A percentile compares a stretch with the other conserved stretches of the same genome.
Evolutionary conservation across 495 filamentous ascomycete species (phyloP).

Genomic region (Lasiosphaeriaceae sp.): DNA sequence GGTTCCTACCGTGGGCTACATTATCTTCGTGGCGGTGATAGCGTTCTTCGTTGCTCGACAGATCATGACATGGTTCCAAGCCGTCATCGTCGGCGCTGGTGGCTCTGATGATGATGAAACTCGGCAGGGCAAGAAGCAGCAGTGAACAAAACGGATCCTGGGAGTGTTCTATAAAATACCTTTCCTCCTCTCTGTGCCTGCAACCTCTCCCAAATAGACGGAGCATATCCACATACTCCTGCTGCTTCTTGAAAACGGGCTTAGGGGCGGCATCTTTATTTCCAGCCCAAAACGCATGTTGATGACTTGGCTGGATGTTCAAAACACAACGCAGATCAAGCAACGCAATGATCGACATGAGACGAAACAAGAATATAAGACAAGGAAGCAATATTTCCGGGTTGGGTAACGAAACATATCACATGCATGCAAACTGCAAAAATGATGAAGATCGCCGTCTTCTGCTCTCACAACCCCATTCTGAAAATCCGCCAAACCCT

Average conservation of each 20-base stretch:
- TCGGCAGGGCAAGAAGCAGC: background rate
- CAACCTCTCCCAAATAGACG: no score
- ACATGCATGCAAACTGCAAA: background rate
- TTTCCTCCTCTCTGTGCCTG: no score
- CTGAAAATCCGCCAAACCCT: no score
- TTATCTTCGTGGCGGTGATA: slow-evolving; percentile 50
- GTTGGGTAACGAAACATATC: no score
- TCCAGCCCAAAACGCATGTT: no score
- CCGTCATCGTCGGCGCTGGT: background rate
- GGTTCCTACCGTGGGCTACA: slow-evolving; percentile 59
- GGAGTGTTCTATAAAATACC: background rate
- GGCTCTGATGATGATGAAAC: background rate
- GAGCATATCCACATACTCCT: no score
- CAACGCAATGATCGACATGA: background rate
- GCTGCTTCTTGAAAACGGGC: no score
- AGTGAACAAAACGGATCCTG: background rate
- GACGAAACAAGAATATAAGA: no score
- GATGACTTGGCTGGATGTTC: background rate
- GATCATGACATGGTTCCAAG: slow-evolving; percentile 33
- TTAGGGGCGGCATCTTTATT: no score
- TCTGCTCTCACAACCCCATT: no score
- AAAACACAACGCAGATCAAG: background rate
- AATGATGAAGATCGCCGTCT: no score
- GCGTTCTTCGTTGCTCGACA: slow-evolving; percentile 44
- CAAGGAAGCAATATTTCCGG: no score